Conservation (phyloP, 805 yeast genomes). For the Cyberlindnera nakhonratchasimensis region DNA sequence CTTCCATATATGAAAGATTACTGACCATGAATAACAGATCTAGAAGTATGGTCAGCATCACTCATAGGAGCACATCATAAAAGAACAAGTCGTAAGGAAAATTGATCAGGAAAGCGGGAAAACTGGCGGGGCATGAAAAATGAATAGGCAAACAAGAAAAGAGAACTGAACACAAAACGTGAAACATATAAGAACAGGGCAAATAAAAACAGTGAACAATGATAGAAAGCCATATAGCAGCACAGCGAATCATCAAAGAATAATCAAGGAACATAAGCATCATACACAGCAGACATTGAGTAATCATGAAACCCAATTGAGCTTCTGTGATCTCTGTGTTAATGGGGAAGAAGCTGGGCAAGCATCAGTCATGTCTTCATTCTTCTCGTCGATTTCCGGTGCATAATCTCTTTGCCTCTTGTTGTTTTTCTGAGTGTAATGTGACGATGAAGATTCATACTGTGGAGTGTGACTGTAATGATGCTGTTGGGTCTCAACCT, state of each 20-base stretch:
- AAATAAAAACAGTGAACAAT: no score
- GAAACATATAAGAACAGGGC: neutral
- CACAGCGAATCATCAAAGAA: neutral
- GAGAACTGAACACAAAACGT: neutral
- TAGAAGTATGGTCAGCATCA: no score
- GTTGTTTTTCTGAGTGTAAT: neutral
- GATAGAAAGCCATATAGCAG: neutral
- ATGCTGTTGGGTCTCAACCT: conserved; percentile 4
- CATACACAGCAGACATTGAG: neutral
- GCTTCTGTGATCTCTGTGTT: conserved; percentile 21
- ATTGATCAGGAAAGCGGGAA: no score
- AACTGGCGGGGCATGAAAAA: neutral
- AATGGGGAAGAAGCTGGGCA: conserved; percentile 20
- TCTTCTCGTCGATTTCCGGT: conserved; percentile 2
- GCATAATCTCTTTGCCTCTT: conserved; percentile 8
- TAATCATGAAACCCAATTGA: conserved; percentile 11
- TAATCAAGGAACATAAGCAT: neutral
- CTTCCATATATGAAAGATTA: no score
- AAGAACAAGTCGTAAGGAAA: no score
- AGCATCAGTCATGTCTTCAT: conserved; percentile 5
- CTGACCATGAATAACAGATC: no score
- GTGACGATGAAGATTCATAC: conserved; percentile 2
- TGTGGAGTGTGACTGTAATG: conserved; percentile 1
- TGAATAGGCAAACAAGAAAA: neutral
- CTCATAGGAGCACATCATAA: no score